Evolutionary conservation across 305 asterid species (phyloP), one percentile per base, ranked within the genome.

Genomic region (Fraxinus platypoda): DNA sequence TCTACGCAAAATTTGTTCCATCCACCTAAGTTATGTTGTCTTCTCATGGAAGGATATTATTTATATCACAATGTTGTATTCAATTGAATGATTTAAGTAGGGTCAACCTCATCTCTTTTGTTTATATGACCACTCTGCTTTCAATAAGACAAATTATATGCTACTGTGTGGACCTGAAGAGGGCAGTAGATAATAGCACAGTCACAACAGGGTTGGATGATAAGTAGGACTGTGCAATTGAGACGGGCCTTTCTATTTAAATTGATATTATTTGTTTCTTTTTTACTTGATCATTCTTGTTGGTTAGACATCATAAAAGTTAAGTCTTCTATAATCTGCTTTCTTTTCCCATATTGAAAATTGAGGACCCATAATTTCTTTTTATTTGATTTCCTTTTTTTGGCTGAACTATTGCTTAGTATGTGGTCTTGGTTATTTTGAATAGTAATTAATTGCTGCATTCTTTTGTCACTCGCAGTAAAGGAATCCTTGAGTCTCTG

Each of bases 401-500:
- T 59, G 70, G n/a, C 17, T 4, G 7, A 64, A 64, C 72, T 25
- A 23, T 64, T 25, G 72, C 33, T 64, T 25, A 25, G 31, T 64
- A 9, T 25, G 33, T 9, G 72, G 31, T 25, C 33, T 62, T 64
- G 73, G 73, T 64, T 77, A 4, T 6, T 77, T 38, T 52, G 66
- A 43, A 64, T 25, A 64, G 33, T 76, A 41, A 68, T 37, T 9
- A 26, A 31, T 13, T 72, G 77, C 46, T 80, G 8, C 73, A 7
- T 80, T 76, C 75, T 73, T 28, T 21, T 72, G 72, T 37, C 83
- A 66, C 77, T 81, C 30, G 84, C 93, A 97, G 98, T 91, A 92
- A 95, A 83, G 98, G 97, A 34, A 91, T 97, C 78, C 91, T 97
- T 4, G 98, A 92, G 81, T 97, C 99, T 3, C 86, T 95, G 88